Base-by-base conservation (phyloP, 2,329 filamentous ascomycete species). In the Didymella keratinophila region DNA sequence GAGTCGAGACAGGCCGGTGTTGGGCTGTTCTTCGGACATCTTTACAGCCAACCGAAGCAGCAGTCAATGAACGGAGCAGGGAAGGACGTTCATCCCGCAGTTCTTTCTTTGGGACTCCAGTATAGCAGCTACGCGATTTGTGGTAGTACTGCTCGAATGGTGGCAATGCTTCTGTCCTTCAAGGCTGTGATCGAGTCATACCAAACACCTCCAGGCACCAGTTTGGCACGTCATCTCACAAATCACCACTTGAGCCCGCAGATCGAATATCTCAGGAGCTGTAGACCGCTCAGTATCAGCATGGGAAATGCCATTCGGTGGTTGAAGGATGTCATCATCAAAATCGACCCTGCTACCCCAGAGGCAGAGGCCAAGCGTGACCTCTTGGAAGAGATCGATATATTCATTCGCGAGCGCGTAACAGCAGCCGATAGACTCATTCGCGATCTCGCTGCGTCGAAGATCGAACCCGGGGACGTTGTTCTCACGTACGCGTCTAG, bases 251-350 rank as follows among this genome's bases (percentile, higher is more conserved):
- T 99, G 59, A 95, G 93, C 71, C 92, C 93, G 36, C 95, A 99
- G 78, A 97, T 99, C 72, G 93, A 96, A 65, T 97, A 96, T 73
- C 85, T 99, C 60, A 91, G 92, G 60, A 92, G 92, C 66, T 97
- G 93, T 73, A 89, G 95, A n/a, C 93, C 95, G 32, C 91, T 99
- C 79, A 96, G 92, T 66, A 95, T 97, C 78, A 92, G 92, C 62
- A 97, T 98, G 89, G 95, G 95, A 60, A 99, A 98, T 76, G 93
- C 93, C 34, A 96, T 99, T 73, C 87, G 95, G 53, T 94, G 93
- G 84, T 84, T 99, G 48, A 99, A 99, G 81, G 87, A 97, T 46
- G 87, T 92, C 71, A 94, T 99, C 73, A 90, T 92, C 70, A 92
- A 92, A 68, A 89, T 97, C 58, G 93, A 97, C 70, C 92, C 94